Base-by-base conservation (phyloP, 2,329 filamentous ascomycete species). In the Aplosporella prunicola region DNA sequence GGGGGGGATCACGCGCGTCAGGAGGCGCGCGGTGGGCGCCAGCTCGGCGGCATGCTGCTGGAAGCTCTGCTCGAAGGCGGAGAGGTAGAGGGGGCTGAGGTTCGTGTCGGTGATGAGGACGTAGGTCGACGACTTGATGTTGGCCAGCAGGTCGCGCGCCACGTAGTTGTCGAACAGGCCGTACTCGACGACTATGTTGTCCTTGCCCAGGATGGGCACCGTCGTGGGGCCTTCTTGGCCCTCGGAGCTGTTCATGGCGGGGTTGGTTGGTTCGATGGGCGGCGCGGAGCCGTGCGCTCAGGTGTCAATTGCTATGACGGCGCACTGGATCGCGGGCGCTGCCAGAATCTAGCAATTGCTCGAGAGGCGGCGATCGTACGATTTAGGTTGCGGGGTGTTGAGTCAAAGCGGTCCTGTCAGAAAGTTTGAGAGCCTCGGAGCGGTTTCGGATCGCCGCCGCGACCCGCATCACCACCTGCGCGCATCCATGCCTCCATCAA, bases 101-200 rank as follows among this genome's bases (percentile, higher is more conserved):
- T 96, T 96, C 30, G 88, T 93, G 64, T 98, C 91, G 60, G 91
- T 96, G 53, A 98, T 84, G 44, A 98, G 79, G 41, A 96, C 82
- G 59, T 96, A 98, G 43, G 89, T 96, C 13, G 87, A 93, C 14
- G 88, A 91, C 34, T 74, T 63, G 43, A 91, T 69, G 56, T 81
- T 83, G 39, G 72, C 64, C 45, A 96, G 69, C 40, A 98, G 72
- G 62, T 98, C 89, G 48, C 78, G 65, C 36, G 80, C 78, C 45
- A 96, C 79, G 57, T 83, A 91, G 55, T 73, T 73, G 45, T 80
- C 75, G 85, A 88, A 95, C 39, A 98, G 75, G 47, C 82, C 85
- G 58, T 93, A 86, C 57, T 95, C 86, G 53, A 95, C 80, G 46
- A 95, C 71, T 50, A 98, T 96, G 53, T 81, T 82, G 50, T 94